Base-by-base conservation (phyloP, 164 flowering plant species). In the Cinnamomum chago region DNA sequence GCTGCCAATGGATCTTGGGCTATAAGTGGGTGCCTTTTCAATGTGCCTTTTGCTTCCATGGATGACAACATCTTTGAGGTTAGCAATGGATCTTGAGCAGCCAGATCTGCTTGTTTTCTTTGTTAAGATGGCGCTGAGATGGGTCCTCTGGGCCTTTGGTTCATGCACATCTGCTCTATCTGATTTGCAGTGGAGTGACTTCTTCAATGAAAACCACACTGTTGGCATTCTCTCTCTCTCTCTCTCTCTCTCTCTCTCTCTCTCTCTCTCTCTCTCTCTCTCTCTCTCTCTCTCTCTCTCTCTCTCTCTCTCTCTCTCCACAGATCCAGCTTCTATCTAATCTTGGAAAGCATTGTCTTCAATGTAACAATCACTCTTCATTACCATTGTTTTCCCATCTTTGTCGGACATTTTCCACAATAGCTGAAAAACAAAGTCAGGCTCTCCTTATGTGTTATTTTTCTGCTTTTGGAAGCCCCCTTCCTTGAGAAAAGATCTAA, bases 1-100 rank as follows among this genome's bases (percentile, higher is more conserved):
- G 87, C 99, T 95, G 11, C 98, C 98, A 22, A 95, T 93, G 60
- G 99, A 95, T 75, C 98, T 89, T 47, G 99, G 99, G 70, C 99
- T 95, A 79, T 91, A 90, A 77, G 86, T 87, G 27, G 97, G 88
- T 18, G 97, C 96, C 84, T 79, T 90, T 11, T 93, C 92, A 33
- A 83, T 23, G 71, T 93, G 99, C 70, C 92, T 85, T 72, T 90
- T 92, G 84, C 95, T 92, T 9, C 75, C 68, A 50, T 96, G 96
- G 83, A 92, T 93, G 72, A 93, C 92, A 3, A 92, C 99, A 84
- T 95, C 99, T 78, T 86, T 93, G 75, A 95, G 95, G 80, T 93
- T 95, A 24, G 98, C 90, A 62, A 95, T 93, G 33, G 99, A 95
- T 88, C 96, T 89, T 73, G 99, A 93, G 75, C 99, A 95, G 1